Conservation (phyloP, 768 basidiomycete species). For the Rhodocollybia butyracea region DNA sequence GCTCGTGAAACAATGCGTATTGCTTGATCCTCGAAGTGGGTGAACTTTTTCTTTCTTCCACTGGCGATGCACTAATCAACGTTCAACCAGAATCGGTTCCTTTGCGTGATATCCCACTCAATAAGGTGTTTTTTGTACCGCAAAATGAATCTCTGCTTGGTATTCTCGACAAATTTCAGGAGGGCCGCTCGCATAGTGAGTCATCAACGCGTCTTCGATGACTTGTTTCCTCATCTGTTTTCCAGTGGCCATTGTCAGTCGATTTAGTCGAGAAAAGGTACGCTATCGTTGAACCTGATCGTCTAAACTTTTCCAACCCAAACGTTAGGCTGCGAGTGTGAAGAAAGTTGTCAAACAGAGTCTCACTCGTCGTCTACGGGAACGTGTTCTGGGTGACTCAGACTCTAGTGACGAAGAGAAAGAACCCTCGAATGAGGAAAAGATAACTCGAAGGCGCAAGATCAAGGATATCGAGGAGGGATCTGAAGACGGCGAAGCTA, state of each 20-base stretch:
- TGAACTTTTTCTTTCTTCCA: not conserved
- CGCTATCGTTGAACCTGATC: not conserved
- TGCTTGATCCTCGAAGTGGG: conserved; percentile 80
- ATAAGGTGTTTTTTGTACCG: conserved; percentile 84
- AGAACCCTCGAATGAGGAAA: conserved; percentile 21
- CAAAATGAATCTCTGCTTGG: conserved; percentile 82
- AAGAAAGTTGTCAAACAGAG: conserved; percentile 82
- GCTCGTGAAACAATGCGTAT: conserved; percentile 85
- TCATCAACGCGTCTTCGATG: not conserved
- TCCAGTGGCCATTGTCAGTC: conserved; percentile 77
- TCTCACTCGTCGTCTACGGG: conserved; percentile 72
- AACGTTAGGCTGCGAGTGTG: conserved; percentile 58
- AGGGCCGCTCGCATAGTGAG: conserved; percentile 76
- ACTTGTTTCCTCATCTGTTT: not conserved
- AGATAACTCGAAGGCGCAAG: conserved; percentile 19
- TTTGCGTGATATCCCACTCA: conserved; percentile 77
- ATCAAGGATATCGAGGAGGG: conserved; percentile 27
- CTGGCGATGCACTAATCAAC: not conserved
- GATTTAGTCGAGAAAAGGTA: conserved; percentile 65
- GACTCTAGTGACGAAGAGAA: conserved; percentile 43
- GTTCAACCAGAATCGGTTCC: conserved; percentile 66
- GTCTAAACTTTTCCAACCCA: not conserved
- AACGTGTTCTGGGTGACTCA: conserved; percentile 72
- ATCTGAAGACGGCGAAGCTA: conserved; percentile 26
- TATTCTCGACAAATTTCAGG: conserved; percentile 86